phyloP scores from a whole-genome alignment of 768 basidiomycete genomes.

The Lentinula boryana region DNA sequence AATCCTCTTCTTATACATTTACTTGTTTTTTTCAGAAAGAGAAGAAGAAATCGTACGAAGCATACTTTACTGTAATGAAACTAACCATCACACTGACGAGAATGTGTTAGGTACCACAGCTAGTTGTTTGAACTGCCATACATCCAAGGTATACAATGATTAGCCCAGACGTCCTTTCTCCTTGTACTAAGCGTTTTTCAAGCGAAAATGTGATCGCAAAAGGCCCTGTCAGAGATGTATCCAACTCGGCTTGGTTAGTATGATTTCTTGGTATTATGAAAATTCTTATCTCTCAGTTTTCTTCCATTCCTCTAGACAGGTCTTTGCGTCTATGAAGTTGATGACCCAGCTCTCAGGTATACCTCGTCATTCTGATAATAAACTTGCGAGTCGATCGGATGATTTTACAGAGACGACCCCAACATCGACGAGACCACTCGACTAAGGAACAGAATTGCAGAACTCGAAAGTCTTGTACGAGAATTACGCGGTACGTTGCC shows the following conservation, averaged over 20 bases:
- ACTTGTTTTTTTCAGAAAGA: conserved; percentile 48
- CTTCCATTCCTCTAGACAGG: conserved; percentile 54
- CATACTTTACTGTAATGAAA: conserved; percentile 29
- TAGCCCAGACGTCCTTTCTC: not conserved
- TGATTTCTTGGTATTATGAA: not conserved
- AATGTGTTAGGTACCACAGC: not conserved
- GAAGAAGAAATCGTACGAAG: conserved; percentile 87
- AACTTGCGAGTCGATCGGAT: not conserved
- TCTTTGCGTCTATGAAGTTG: conserved; percentile 92
- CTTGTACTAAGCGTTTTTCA: conserved; percentile 2
- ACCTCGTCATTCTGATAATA: conserved; percentile 9
- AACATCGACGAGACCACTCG: conserved; percentile 83
- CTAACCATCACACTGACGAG: not conserved
- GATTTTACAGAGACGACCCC: conserved; percentile 66
- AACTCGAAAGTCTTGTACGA: conserved; percentile 87
- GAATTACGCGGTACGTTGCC: conserved; percentile 65
- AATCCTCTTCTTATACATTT: conserved; percentile 23
- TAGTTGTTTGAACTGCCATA: conserved; percentile 85
- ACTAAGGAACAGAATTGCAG: conserved; percentile 82
- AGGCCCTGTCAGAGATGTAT: conserved; percentile 89
- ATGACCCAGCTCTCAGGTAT: conserved; percentile 78
- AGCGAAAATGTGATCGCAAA: conserved; percentile 77
- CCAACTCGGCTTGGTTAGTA: conserved; percentile 72
- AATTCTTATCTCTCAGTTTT: conserved; percentile 5
- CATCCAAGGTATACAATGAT: conserved; percentile 83